Evolutionary conservation across 2,329 filamentous ascomycete genomes (phyloP).

Genomic region (Penicillium sp.): DNA sequence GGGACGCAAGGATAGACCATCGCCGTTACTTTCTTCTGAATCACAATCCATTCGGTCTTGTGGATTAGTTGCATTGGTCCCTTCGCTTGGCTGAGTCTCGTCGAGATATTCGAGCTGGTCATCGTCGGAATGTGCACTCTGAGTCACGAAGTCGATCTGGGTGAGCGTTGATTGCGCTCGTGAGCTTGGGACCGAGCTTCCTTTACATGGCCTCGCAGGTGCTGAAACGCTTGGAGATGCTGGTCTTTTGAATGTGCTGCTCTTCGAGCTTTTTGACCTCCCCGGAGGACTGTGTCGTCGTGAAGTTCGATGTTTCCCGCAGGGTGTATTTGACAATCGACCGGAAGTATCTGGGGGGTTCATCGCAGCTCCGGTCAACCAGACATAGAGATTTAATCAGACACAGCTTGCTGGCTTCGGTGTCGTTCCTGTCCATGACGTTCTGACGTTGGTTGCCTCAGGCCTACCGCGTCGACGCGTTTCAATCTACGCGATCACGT

Average conservation of each 20-base stretch:
- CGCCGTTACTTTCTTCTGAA: conserved; percentile 24
- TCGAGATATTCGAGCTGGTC: conserved; percentile 35
- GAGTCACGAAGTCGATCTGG: conserved; percentile 41
- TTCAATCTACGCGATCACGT: conserved; percentile 5
- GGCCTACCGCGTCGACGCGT: conserved; percentile 16
- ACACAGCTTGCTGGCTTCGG: background rate
- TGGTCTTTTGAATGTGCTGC: conserved; percentile 14
- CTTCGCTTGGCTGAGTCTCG: conserved; percentile 5
- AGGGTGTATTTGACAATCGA: conserved; percentile 14
- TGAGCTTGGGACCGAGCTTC: conserved; percentile 16
- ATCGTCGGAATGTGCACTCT: conserved; percentile 18
- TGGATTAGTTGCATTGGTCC: conserved; percentile 10
- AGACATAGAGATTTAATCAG: conserved; percentile 1
- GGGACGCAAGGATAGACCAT: conserved; percentile 11
- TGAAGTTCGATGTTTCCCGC: conserved; percentile 23
- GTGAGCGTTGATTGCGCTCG: conserved; percentile 41
- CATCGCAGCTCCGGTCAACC: conserved; percentile 26
- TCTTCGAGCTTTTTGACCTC: conserved; percentile 15
- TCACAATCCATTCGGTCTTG: conserved; percentile 27
- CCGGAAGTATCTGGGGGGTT: conserved; percentile 18
- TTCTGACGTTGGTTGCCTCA: conserved; percentile 7
- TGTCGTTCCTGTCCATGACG: conserved; percentile 15
- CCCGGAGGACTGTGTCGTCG: conserved; percentile 13
- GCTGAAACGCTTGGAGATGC: conserved; percentile 15
- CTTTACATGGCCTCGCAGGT: conserved; percentile 20